A percentile compares a stretch with the other conserved stretches of the same genome.
phyloP scores from a whole-genome alignment of 306 rosid species.

The Leucaena leucocephala region DNA sequence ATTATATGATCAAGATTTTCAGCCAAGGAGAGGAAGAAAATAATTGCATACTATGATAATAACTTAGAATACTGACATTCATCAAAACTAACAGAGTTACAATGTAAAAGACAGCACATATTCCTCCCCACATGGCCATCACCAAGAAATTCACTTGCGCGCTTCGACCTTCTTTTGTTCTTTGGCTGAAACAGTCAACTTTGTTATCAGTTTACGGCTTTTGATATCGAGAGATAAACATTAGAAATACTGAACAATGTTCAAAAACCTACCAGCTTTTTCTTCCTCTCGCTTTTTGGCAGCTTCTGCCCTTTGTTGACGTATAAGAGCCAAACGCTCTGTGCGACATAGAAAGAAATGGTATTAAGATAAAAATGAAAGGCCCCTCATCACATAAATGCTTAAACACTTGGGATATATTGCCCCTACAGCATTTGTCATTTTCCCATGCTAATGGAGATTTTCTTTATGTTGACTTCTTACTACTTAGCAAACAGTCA shows the following conservation, averaged over 20 bases:
- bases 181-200: constrained; percentile 56
- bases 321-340: constrained; percentile 84
- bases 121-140: constrained; percentile 24
- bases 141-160: constrained; percentile 58
- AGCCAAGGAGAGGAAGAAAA: constrained; percentile 17
- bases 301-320: constrained; percentile 93
- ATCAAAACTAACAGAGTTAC: constrained; percentile 29
- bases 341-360: constrained; percentile 29
- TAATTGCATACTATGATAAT: constrained; percentile 26
- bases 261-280: constrained; percentile 54
- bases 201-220: constrained; percentile 34
- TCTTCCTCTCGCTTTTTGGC: constrained; percentile 87
- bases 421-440: not conserved
- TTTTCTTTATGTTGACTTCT: not conserved
- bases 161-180: constrained; percentile 81
- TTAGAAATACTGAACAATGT: too few species aligned
- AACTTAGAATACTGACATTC: constrained; percentile 27
- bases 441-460: not conserved
- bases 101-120: constrained; percentile 17
- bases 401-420: not conserved
- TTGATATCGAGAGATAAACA: not conserved
- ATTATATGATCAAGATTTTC: not conserved
- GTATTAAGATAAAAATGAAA: not conserved
- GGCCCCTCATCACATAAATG: not conserved
- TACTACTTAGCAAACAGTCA: not conserved